Evolutionary conservation across 495 filamentous ascomycete species (phyloP).

Genomic region (Penicillium pulvis): DNA sequence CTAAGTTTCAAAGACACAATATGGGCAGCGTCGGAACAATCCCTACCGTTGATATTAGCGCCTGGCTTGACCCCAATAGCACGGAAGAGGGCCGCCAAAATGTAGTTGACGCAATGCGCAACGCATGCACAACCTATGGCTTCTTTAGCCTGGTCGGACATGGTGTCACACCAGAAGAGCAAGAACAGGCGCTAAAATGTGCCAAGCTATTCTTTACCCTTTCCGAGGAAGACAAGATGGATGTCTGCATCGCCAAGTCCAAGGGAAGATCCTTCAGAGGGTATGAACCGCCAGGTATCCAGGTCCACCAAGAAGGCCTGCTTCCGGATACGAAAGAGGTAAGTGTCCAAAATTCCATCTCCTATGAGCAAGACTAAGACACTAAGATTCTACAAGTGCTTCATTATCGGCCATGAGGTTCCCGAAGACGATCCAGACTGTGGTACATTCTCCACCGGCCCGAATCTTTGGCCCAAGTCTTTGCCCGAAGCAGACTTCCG

Average conservation of each 20-base stretch:
- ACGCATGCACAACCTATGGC: slow-evolving; percentile 35
- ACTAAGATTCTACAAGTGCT: slow-evolving; percentile 16
- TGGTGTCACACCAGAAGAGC: slow-evolving; percentile 30
- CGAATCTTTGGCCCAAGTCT: slow-evolving; percentile 43
- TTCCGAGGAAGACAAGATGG: slow-evolving; percentile 36
- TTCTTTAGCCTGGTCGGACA: slow-evolving; percentile 44
- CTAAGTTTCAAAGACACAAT: background rate
- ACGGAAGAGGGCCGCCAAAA: background rate
- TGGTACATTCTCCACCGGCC: slow-evolving; percentile 26
- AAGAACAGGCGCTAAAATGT: slow-evolving; percentile 24
- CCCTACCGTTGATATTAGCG: background rate
- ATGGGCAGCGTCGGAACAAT: background rate
- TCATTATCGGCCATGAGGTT: slow-evolving; percentile 38
- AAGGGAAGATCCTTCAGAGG: slow-evolving; percentile 30
- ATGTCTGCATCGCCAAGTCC: slow-evolving; percentile 30
- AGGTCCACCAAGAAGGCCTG: slow-evolving; percentile 26
- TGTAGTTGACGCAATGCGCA: slow-evolving; percentile 34
- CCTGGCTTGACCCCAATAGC: background rate
- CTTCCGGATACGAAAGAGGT: slow-evolving; percentile 45
- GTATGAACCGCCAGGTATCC: slow-evolving; percentile 36
- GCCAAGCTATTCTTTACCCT: slow-evolving; percentile 31
- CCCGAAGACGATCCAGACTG: slow-evolving; percentile 6
- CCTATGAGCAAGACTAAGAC: background rate
- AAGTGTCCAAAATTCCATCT: background rate
- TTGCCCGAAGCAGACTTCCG: slow-evolving; percentile 42